A percentile compares a stretch with the other conserved stretches of the same genome.
Conservation (phyloP, 768 basidiomycete species). For the Leccinum disarticulatum region DNA sequence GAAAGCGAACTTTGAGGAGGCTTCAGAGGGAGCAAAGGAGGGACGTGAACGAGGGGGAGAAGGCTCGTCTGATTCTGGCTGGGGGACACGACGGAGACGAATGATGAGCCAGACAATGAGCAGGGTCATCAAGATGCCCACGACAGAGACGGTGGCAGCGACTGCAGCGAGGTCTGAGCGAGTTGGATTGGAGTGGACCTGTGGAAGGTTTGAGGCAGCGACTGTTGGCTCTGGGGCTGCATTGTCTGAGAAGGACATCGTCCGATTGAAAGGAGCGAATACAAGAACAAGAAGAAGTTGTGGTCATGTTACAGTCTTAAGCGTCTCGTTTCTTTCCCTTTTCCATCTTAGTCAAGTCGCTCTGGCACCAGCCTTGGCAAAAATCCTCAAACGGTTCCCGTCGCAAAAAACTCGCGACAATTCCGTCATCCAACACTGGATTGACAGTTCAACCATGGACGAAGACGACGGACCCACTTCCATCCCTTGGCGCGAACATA, state of each 20-base stretch:
- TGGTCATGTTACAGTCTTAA: not conserved
- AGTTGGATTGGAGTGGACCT: constrained; percentile 15
- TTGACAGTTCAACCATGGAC: constrained; percentile 16
- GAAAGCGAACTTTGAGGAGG: constrained; percentile 31
- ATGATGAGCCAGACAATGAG: constrained; percentile 28
- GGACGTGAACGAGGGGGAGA: constrained; percentile 12
- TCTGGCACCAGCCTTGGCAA: not conserved
- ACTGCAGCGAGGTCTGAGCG: constrained; percentile 22
- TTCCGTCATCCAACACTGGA: constrained; percentile 55
- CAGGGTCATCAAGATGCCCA: constrained; percentile 25
- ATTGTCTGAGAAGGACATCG: constrained; percentile 2
- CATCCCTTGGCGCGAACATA: constrained; percentile 52
- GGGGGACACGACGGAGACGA: constrained; percentile 21
- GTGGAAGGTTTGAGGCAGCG: not conserved
- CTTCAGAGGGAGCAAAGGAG: constrained; percentile 24
- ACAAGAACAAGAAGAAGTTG: not conserved
- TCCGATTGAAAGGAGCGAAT: not conserved
- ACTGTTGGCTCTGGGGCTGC: not conserved
- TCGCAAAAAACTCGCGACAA: not conserved
- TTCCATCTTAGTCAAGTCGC: not conserved
- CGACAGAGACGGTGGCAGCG: constrained; percentile 25
- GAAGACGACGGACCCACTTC: constrained; percentile 32
- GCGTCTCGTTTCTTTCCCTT: not conserved
- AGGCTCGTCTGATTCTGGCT: not conserved
- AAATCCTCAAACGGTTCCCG: not conserved